Evolutionary conservation across 1,139 yeast genomes (phyloP).

Genomic region (Taiozyma sp.): DNA sequence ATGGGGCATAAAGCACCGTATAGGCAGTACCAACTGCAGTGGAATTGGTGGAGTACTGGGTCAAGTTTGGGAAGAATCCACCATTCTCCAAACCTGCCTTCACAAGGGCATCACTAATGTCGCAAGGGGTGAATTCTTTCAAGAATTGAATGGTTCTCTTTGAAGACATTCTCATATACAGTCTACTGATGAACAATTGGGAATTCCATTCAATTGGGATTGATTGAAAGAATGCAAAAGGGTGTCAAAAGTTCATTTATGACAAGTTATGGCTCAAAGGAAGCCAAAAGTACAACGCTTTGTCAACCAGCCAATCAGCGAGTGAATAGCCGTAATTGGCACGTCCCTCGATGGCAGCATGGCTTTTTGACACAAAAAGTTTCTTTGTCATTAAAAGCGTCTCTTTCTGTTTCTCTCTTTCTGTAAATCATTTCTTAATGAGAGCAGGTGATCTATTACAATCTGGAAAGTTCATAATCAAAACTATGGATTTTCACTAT

Average conservation of each 20-base stretch:
- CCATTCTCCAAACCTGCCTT: conserved; percentile 58
- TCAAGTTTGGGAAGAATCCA: conserved; percentile 70
- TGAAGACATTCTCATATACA: not conserved
- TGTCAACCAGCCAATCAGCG: not conserved
- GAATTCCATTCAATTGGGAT: not conserved
- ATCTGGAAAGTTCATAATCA: no score
- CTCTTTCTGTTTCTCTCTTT: not conserved
- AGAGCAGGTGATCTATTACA: no score
- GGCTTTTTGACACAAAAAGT: not conserved
- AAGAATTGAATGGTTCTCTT: not conserved
- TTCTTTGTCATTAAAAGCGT: not conserved
- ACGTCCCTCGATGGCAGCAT: not conserved
- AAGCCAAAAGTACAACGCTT: not conserved
- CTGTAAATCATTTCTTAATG: no score
- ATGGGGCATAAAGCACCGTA: conserved; percentile 78
- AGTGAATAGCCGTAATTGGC: not conserved
- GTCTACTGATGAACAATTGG: no score
- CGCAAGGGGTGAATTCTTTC: conserved; percentile 46
- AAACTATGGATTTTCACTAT: no score
- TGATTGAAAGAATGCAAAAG: not conserved
- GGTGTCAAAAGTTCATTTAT: not conserved
- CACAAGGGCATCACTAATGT: conserved; percentile 71
- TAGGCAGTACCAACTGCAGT: conserved; percentile 66
- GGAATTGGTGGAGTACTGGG: conserved; percentile 29
- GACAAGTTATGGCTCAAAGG: not conserved